These are phyloP conservation scores for Candida andamanensis DNA, from an alignment of 805 yeast genomes.

Conservation along the genomic window DNA sequence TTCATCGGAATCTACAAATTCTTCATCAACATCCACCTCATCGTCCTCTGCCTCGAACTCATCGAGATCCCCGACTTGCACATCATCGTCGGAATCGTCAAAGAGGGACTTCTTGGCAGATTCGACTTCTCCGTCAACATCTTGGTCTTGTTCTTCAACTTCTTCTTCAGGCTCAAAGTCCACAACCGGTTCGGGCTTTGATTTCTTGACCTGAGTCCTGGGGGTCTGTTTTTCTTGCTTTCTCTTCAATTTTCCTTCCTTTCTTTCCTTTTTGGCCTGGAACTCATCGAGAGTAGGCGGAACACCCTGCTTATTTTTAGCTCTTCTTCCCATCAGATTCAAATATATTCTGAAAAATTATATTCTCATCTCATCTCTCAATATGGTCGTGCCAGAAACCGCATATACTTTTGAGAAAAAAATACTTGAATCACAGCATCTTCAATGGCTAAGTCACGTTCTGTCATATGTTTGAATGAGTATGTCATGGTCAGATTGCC, in stretches of 20 bases:
- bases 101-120: constrained; percentile 70
- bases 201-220: constrained; percentile 10
- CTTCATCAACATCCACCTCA: constrained; percentile 21
- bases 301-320: constrained; percentile 85
- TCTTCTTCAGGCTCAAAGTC: constrained; percentile 33
- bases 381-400: too few species aligned
- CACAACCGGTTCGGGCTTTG: constrained; percentile 20
- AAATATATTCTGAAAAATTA: constrained; percentile 2
- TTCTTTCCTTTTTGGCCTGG: constrained; percentile 32
- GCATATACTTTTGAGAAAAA: too few species aligned
- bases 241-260: constrained; percentile 32
- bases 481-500: constrained; percentile 72
- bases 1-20: constrained; percentile 53
- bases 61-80: constrained; percentile 33
- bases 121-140: constrained; percentile 54
- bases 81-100: constrained; percentile 61
- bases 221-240: constrained; percentile 12
- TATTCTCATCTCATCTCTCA: constrained; percentile 7
- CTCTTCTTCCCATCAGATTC: constrained; percentile 78
- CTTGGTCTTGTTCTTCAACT: constrained; percentile 60
- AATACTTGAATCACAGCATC: too few species aligned
- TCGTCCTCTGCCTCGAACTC: constrained; percentile 22
- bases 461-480: too few species aligned
- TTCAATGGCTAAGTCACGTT: too few species aligned
- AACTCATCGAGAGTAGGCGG: constrained; percentile 90